Base-by-base conservation (phyloP, 2,329 filamentous ascomycete genomes). In the Pyrenophora teres region DNA sequence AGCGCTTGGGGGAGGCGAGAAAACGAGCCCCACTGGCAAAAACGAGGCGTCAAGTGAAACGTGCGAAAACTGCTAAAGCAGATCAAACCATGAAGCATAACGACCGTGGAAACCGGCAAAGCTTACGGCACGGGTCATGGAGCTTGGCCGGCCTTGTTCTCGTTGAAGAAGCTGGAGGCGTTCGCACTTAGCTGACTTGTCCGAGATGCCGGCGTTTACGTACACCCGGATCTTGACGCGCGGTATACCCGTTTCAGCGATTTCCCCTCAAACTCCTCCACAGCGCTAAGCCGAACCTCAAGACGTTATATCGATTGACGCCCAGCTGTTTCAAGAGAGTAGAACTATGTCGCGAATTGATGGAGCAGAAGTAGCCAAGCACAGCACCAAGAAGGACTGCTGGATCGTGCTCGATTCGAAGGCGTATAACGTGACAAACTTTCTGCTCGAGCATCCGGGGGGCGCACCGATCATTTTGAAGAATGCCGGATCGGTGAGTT, bases 351-450 rank as follows among this genome's bases (percentile, higher is more conserved):
- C 53, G 30, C 43, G 50, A 33, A 62, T 72, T 40, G 56, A 71
- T 41, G 70, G 69, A 36, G 68, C 67, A 32, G 70, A 73, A 32
- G 64, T 73, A 43, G 67, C 64, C 27, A 68, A 67, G 47, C 71
- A 74, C 52, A 63, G 57, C 35, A 69, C 41, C 43, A 71, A 67
- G 40, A 65, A 70, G 8, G 67, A 66, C 6, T 78, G 76, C 59
- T 90, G 87, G 87, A 82, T 89, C 42, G 85, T 88, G 5, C 79
- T 90, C 7, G 82, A 89, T 65, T 81, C 81, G 31, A 81, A 83
- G 57, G 84, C 89, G 4, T 89, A 86, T 74, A 83, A 90, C 68
- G 73, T 90, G 27, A 86, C 83, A 3, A 78, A 81, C 12, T 89
- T 90, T 64, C 75, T 84, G 4, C 77, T 79, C 6, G 76, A 84